Conservation (phyloP, 1,284 basidiomycete genomes). For the Pterula multifida region DNA sequence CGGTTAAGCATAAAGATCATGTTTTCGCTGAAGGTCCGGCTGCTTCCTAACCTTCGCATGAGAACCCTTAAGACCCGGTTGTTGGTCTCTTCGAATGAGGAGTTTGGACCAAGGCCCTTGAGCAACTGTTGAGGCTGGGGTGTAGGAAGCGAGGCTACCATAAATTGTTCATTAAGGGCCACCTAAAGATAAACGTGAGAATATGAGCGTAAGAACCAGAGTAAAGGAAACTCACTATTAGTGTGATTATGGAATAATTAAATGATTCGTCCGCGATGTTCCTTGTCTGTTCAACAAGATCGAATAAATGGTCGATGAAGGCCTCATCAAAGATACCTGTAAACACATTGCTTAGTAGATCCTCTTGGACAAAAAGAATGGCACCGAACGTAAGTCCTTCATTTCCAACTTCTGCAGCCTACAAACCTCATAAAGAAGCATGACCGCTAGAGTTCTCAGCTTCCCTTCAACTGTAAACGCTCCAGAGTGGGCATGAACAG, state of each 20-base stretch:
- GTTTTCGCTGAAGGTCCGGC: slow-evolving; percentile 95
- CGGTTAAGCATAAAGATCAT: slow-evolving; percentile 99
- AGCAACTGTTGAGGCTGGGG: slow-evolving; percentile 13
- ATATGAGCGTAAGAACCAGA: slow-evolving; percentile 3
- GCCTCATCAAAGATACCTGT: slow-evolving; percentile 68
- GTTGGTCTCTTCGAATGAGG: slow-evolving; percentile 22
- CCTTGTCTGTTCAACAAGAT: slow-evolving; percentile 87
- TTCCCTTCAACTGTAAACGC: slow-evolving; percentile 69
- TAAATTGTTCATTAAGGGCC: slow-evolving; percentile 96
- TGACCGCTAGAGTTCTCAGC: slow-evolving; percentile 59
- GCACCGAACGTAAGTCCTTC: slow-evolving; percentile 59
- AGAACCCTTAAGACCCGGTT: slow-evolving; percentile 83
- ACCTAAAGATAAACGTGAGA: slow-evolving; percentile 33
- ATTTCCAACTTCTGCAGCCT: slow-evolving; percentile 74
- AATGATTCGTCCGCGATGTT: slow-evolving; percentile 83
- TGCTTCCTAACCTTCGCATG: slow-evolving; percentile 70
- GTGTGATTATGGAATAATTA: slow-evolving; percentile 89
- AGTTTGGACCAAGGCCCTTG: slow-evolving; percentile 11
- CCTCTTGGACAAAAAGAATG: slow-evolving; percentile 4
- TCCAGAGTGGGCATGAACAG: slow-evolving; percentile 19
- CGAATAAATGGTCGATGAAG: slow-evolving; percentile 88
- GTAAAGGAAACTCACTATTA: slow-evolving; percentile 53
- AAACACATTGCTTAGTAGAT: slow-evolving; percentile 7
- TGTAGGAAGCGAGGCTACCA: slow-evolving; percentile 58
- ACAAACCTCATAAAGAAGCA: slow-evolving; percentile 83